These are phyloP conservation scores for Ustilago sp. DNA, from an alignment of 1,284 basidiomycete genomes.

Conservation along the genomic window DNA sequence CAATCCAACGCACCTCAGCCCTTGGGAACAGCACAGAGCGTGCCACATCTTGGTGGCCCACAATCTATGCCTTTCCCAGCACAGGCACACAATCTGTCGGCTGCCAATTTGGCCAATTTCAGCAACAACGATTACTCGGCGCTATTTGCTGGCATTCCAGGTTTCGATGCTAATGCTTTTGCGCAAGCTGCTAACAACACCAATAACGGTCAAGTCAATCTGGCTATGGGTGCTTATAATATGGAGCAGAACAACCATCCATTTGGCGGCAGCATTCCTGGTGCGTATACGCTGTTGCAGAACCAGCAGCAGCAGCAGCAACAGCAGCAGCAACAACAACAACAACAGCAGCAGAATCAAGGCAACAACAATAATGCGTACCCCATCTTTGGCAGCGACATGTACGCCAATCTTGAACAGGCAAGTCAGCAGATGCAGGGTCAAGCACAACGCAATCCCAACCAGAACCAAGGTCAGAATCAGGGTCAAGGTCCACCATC, in stretches of 20 bases:
- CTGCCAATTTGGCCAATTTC: conserved; percentile 35
- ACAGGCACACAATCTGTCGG: conserved; percentile 20
- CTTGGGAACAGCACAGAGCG: conserved; percentile 46
- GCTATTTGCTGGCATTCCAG: conserved; percentile 45
- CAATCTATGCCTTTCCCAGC: conserved; percentile 62
- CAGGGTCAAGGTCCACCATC: conserved; percentile 13
- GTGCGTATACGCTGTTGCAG: conserved; percentile 56
- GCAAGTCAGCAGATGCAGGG: conserved; percentile 16
- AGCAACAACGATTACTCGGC: conserved; percentile 37
- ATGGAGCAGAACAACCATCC: conserved; percentile 52
- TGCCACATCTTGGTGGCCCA: conserved; percentile 58
- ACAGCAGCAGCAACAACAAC: conserved; percentile 19
- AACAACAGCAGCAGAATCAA: conserved; percentile 28
- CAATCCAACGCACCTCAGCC: conserved; percentile 47
- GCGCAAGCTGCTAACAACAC: conserved; percentile 17
- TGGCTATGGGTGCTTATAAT: conserved; percentile 42
- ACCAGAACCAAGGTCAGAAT: conserved; percentile 12
- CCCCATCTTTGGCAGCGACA: conserved; percentile 14
- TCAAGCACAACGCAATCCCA: conserved; percentile 29
- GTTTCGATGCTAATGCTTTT: conserved; percentile 37
- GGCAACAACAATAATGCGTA: conserved; percentile 18
- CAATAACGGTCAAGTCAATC: conserved; percentile 32
- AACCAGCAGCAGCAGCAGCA: conserved; percentile 37
- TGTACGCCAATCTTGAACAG: conserved; percentile 32
- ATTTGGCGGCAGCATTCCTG: conserved; percentile 56